Base-by-base conservation (phyloP, 139 green algal species). In the Chlamydomonas schloesseri region DNA sequence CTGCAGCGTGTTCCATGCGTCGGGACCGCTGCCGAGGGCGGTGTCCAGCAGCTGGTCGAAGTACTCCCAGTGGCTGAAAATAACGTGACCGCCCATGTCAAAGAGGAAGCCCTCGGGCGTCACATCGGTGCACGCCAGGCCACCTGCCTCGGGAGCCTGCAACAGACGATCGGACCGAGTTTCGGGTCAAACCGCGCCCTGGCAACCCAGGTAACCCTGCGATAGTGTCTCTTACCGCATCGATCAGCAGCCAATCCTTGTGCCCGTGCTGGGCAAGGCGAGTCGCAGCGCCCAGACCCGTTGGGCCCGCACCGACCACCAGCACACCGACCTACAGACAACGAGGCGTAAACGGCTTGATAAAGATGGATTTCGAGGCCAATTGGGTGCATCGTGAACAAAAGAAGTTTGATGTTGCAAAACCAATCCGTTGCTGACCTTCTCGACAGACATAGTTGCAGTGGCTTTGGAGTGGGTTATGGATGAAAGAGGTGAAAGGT, bases 21-120 rank as follows among this genome's bases (percentile, higher is more conserved):
- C 93, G n/a, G 89, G 74, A 20, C 96, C 96, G 8, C 65, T 36
- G 57, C 89, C 89, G 13, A 93, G 82, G 4, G 89, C 89, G 14
- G 71, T 57, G 50, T 93, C 87, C 11, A 93, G 31, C 23, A 93
- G 71, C 82, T 98, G 92, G 90, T 98, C 96, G 90, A 98, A 98
- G 89, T 98, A 98, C 50, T 96, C 88, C 91, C 97, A 98, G 91
- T 98, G 96, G 42, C 88, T 95, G 88, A 98, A 98, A 60, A 98
- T 98, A 80, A 98, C 96, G 71, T 98, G 96, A 37, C 96, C 96
- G 33, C 96, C 96, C 96, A 98, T 98, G 90, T 98, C 96, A 86
- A 98, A 98, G 26, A 98, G 83, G 74, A 98, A 98, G 67, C 96
- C 96, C 80, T 98, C 93, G 0, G 95, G 91, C 0, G 96, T 98